phyloP scores from a whole-genome alignment of 768 basidiomycete species.

The Suillus luteus region DNA sequence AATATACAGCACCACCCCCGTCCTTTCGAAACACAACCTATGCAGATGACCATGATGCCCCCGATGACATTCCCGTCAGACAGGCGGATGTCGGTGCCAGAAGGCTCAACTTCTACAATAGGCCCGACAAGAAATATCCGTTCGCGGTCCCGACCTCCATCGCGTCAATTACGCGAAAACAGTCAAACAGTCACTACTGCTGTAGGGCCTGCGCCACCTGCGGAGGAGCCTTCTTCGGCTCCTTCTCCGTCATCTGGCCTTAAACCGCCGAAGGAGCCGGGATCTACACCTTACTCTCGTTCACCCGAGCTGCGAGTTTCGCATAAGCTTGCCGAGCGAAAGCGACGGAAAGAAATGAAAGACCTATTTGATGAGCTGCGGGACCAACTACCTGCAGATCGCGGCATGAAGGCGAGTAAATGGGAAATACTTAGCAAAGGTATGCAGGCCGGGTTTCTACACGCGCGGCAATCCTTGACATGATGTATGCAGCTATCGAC shows the following conservation, averaged over 20 bases:
- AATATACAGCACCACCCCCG: slow-evolving; percentile 43
- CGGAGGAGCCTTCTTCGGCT: slow-evolving; percentile 45
- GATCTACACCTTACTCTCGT: slow-evolving; percentile 86
- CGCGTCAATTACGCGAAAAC: slow-evolving; percentile 52
- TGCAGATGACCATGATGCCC: slow-evolving; percentile 53
- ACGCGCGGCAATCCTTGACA: slow-evolving; percentile 7
- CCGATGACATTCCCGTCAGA: slow-evolving; percentile 61
- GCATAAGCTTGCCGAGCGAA: slow-evolving; percentile 96
- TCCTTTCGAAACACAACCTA: slow-evolving; percentile 50
- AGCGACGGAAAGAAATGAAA: slow-evolving; percentile 98
- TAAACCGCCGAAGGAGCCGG: slow-evolving; percentile 48
- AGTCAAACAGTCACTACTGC: slow-evolving; percentile 42
- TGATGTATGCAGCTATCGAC: slow-evolving; percentile 68
- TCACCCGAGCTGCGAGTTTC: slow-evolving; percentile 93
- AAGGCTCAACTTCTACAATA: slow-evolving; percentile 47
- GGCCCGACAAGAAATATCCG: slow-evolving; percentile 57
- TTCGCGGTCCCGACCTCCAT: slow-evolving; percentile 71
- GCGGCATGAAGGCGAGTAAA: slow-evolving; percentile 96
- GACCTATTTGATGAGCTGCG: slow-evolving; percentile 96
- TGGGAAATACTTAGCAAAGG: slow-evolving; percentile 99
- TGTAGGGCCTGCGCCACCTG: slow-evolving; percentile 33
- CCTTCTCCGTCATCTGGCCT: slow-evolving; percentile 36
- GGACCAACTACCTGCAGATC: slow-evolving; percentile 88
- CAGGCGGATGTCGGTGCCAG: slow-evolving; percentile 78
- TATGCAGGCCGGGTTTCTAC: slow-evolving; percentile 34